These are phyloP conservation scores for Fusarium sp. DNA, from an alignment of 2,329 filamentous ascomycete genomes.

Conservation along the genomic window DNA sequence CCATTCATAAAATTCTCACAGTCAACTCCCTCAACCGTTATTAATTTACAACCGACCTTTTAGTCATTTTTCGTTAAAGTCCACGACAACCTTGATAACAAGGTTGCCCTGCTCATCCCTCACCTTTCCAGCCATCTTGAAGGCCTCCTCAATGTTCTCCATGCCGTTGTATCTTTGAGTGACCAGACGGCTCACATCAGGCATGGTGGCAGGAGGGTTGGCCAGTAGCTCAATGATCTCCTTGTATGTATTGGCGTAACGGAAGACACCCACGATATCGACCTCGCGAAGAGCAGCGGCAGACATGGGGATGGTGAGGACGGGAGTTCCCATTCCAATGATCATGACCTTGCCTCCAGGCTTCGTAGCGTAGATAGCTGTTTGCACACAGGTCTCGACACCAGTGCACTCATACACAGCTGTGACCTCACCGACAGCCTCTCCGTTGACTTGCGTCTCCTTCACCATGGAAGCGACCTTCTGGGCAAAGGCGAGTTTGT, in stretches of 20 bases:
- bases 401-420: slow-evolving; percentile 82
- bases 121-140: slow-evolving; percentile 75
- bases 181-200: slow-evolving; percentile 71
- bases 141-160: slow-evolving; percentile 69
- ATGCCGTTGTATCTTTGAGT: slow-evolving; percentile 75
- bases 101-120: slow-evolving; percentile 74
- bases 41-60: slow-evolving; percentile 22
- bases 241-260: slow-evolving; percentile 79
- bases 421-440: slow-evolving; percentile 68
- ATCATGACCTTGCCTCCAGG: slow-evolving; percentile 75
- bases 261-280: slow-evolving; percentile 75
- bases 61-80: slow-evolving; percentile 47
- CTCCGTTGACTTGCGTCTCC: slow-evolving; percentile 46
- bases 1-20: slow-evolving; percentile 8
- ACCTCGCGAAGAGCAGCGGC: slow-evolving; percentile 74
- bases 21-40: not conserved
- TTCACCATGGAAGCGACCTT: slow-evolving; percentile 57
- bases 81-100: slow-evolving; percentile 77
- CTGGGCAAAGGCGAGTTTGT: slow-evolving; percentile 61
- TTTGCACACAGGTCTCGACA: slow-evolving; percentile 78
- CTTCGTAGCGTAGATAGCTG: slow-evolving; percentile 72
- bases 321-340: slow-evolving; percentile 76
- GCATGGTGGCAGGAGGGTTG: slow-evolving; percentile 60
- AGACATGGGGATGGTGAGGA: slow-evolving; percentile 74
- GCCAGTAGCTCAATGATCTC: slow-evolving; percentile 60